Evolutionary conservation across 129 eudicot species (phyloP), one percentile per base, ranked within the genome.

Genomic region (Lactuca sativa): DNA sequence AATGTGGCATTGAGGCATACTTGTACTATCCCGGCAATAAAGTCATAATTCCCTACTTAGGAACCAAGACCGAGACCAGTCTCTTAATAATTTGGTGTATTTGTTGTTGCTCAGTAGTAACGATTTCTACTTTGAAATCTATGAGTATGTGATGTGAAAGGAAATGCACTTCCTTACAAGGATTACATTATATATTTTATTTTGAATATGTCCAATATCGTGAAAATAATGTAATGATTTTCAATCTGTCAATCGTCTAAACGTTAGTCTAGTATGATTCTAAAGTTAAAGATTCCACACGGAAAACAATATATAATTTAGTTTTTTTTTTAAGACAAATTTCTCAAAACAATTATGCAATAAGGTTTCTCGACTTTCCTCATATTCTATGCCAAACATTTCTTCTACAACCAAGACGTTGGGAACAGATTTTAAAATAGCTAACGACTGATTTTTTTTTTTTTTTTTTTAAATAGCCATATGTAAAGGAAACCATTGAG

Each of bases 11-110:
- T 12, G 44, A 59, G 64, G 44, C 64, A 59, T 33, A 14, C 4
- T 47, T 12, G n/a, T 47, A 47, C 4, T 12, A 47, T 25, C 30
- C 30, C 4, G 52, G 49, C 15, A 47, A 47, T 47, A 47, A 43
- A 43, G 49, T 43, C 49, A 9, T 0, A 47, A 1, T 11, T 47
- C 52, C n/a, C 15, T 12, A 47, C 52, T 12, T 47, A 43, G 49
- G 13, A 3, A 58, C 33, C 36, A 58, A 58, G 17, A 56, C 7
- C 18, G 41, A 32, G 15, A 59, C 3, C n/a, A 32, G 64, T 32
- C 44, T 59, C 64, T 31, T 32, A 32, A 13, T 59, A 59, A 31
- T 59, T 32, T 32, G 64, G 65, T 60, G 47, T 40, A 32, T 60
- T 16, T 33, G 25, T 38, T 31, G 16, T 38, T 12, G 16, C 38